phyloP scores from a whole-genome alignment of 768 basidiomycete species.

The Russula ochroleuca region DNA sequence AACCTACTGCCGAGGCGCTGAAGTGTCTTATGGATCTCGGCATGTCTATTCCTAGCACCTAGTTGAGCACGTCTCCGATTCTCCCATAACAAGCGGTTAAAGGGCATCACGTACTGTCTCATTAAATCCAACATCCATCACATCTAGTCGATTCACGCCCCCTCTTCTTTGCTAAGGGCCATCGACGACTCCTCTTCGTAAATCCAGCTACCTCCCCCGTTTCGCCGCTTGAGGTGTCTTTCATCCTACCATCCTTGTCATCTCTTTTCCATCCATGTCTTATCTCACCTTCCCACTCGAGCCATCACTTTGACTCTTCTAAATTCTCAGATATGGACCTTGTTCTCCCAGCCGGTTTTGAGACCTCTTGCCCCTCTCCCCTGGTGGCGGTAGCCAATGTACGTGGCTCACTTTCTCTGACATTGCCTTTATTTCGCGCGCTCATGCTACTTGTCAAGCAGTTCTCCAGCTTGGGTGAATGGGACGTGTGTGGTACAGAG shows the following conservation, averaged over 20 bases:
- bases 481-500: too few relatives aligned
- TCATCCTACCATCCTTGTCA: background rate
- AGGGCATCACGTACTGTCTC: background rate
- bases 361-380: too few relatives aligned
- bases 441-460: too few relatives aligned
- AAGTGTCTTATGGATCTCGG: slow-evolving; percentile 38
- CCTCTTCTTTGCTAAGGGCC: background rate
- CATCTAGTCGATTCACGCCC: background rate
- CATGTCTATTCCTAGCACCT: slow-evolving; percentile 9
- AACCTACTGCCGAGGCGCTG: slow-evolving; percentile 49
- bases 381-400: too few relatives aligned
- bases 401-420: too few relatives aligned
- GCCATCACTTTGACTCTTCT: background rate
- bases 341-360: too few relatives aligned
- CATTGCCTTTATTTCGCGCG: too few relatives aligned
- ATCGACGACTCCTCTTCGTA: background rate
- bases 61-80: background rate
- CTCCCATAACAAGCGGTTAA: background rate
- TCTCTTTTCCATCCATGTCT: background rate
- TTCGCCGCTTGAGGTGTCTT: background rate
- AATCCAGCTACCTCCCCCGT: background rate
- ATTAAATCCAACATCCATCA: background rate
- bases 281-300: background rate
- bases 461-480: too few relatives aligned
- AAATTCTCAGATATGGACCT: background rate